phyloP scores from a whole-genome alignment of 1,284 basidiomycete species.

The Boletellus deceptivus region DNA sequence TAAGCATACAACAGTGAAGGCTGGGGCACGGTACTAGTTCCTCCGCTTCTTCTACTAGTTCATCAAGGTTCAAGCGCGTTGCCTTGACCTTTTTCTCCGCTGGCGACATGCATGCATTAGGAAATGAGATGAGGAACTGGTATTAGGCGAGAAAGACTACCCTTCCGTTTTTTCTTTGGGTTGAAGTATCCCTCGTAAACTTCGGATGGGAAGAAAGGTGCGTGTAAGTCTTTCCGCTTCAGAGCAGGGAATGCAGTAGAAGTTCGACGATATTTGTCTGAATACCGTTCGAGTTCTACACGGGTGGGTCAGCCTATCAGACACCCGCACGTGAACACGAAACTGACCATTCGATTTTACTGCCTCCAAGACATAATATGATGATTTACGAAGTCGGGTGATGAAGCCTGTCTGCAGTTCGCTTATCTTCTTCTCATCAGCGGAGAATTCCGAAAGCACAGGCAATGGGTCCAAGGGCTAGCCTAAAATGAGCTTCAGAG shows the following conservation, averaged over 20 bases:
- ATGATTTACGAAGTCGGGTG: conserved; percentile 58
- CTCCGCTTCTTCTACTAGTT: conserved; percentile 61
- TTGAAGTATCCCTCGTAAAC: conserved; percentile 78
- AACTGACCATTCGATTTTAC: conserved; percentile 60
- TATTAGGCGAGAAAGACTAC: no score
- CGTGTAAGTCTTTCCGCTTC: conserved; percentile 65
- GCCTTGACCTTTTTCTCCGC: conserved; percentile 38
- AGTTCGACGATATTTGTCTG: conserved; percentile 74
- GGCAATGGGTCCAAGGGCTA: conserved; percentile 61
- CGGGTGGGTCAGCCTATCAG: conserved; percentile 1
- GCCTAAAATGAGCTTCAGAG: conserved; percentile 25
- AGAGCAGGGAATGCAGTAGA: conserved; percentile 57
- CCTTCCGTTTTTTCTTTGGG: conserved; percentile 60
- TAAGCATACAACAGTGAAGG: conserved; percentile 1
- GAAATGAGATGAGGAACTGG: background rate
- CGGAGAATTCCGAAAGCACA: conserved; percentile 58
- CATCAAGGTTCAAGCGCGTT: conserved; percentile 59
- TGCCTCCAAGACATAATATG: conserved; percentile 71
- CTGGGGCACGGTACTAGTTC: conserved; percentile 46
- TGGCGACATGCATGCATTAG: conserved; percentile 11
- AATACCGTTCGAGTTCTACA: conserved; percentile 70
- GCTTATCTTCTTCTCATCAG: conserved; percentile 62
- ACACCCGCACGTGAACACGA: background rate
- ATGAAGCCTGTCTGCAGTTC: conserved; percentile 67
- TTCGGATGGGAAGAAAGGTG: conserved; percentile 73